phyloP scores from a whole-genome alignment of 2,329 filamentous ascomycete genomes.

The Monosporascus sp. region DNA sequence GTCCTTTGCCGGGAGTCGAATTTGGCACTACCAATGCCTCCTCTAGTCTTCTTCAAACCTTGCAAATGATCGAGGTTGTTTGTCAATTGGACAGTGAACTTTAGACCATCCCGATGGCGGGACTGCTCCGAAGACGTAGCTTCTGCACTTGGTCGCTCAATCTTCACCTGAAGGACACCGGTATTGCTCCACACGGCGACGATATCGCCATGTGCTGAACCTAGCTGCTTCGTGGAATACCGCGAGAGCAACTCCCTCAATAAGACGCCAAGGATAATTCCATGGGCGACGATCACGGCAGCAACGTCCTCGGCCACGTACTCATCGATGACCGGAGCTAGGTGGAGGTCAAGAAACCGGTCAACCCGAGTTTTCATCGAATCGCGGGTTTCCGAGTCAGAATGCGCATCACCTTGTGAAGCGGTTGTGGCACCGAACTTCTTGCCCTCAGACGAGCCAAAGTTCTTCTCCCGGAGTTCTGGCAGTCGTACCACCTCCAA shows the following conservation, averaged over 20 bases:
- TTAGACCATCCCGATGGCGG: constrained; percentile 34
- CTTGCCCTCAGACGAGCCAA: constrained; percentile 65
- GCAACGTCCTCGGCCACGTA: constrained; percentile 26
- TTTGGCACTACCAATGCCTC: constrained; percentile 73
- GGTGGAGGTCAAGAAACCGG: constrained; percentile 58
- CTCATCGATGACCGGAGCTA: constrained; percentile 51
- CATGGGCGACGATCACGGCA: constrained; percentile 73
- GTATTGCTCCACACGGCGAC: constrained; percentile 48
- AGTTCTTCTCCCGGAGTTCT: constrained; percentile 67
- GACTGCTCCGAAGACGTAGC: constrained; percentile 17
- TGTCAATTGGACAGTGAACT: constrained; percentile 48
- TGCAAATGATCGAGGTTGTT: constrained; percentile 69
- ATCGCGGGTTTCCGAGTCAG: constrained; percentile 56
- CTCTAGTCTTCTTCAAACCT: constrained; percentile 71
- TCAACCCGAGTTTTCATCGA: constrained; percentile 61
- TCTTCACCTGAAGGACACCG: constrained; percentile 23
- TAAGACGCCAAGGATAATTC: constrained; percentile 69
- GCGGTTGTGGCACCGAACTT: constrained; percentile 39
- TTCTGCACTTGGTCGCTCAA: constrained; percentile 1
- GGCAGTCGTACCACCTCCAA: constrained; percentile 35
- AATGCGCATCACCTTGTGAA: constrained; percentile 32
- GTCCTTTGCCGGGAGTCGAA: constrained; percentile 73
- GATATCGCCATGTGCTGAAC: constrained; percentile 19
- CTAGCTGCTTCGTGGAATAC: constrained; percentile 31
- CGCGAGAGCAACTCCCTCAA: constrained; percentile 57